These are phyloP conservation scores for Claviceps africana DNA, from an alignment of 2,329 filamentous ascomycete genomes.

Conservation along the genomic window DNA sequence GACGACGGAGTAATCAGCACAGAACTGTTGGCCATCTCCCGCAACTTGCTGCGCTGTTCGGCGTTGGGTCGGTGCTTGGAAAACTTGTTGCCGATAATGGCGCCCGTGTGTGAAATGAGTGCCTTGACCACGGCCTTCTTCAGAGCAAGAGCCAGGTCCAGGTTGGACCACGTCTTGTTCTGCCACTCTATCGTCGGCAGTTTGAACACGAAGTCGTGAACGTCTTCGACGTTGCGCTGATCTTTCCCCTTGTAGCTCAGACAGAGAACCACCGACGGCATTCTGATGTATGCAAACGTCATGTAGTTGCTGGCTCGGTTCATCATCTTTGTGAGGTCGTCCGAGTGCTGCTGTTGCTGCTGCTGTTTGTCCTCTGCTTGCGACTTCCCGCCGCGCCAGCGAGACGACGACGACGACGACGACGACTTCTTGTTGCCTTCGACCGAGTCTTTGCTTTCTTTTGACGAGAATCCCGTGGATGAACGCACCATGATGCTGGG, in stretches of 20 bases:
- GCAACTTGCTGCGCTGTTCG: conserved; percentile 62
- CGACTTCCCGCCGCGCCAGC: conserved; percentile 39
- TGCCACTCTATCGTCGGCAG: conserved; percentile 89
- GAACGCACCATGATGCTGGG: conserved; percentile 30
- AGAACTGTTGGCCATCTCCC: conserved; percentile 71
- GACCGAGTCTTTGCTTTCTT: conserved; percentile 23
- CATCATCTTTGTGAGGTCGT: conserved; percentile 96
- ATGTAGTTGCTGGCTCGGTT: conserved; percentile 89
- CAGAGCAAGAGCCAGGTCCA: conserved; percentile 80
- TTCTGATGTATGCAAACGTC: conserved; percentile 90
- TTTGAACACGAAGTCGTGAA: conserved; percentile 94
- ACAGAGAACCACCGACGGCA: conserved; percentile 88
- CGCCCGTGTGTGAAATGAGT: conserved; percentile 85
- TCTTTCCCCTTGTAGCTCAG: conserved; percentile 94
- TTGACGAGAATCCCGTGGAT: conserved; percentile 30
- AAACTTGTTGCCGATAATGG: conserved; percentile 96
- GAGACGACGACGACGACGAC: conserved; percentile 9
- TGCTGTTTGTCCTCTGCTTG: conserved; percentile 39
- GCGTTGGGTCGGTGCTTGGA: conserved; percentile 72
- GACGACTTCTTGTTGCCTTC: conserved; percentile 32
- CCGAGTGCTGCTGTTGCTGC: conserved; percentile 51
- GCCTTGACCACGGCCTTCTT: conserved; percentile 93
- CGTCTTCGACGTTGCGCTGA: conserved; percentile 88
- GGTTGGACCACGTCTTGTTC: conserved; percentile 98
- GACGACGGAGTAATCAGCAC: conserved; percentile 39